Base-by-base conservation (phyloP, 495 filamentous ascomycete species). In the Daldinia concentrica region DNA sequence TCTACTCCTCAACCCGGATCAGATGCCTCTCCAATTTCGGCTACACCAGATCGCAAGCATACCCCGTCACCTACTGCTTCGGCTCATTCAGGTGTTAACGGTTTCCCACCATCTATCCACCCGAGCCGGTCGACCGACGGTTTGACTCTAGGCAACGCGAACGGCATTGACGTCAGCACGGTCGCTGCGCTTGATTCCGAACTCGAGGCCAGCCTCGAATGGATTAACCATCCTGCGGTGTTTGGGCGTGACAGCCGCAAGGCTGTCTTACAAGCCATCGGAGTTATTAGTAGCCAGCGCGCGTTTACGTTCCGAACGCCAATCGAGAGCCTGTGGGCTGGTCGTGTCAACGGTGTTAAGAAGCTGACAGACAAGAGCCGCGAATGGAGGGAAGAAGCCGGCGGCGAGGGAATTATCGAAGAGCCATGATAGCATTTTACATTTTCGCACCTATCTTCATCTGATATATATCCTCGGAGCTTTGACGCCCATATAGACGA, bases 141-240 rank as follows among this genome's bases (percentile, higher is more conserved):
- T 0, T 74, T 83, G 17, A 69, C 78, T n/a, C 71, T 83, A 24
- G 88, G 86, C 0, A 89, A 90, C 7, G 84, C 88, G 7, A 86
- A 89, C 2, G 90, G 91, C 9, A 93, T 98, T 61, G 94, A 97
- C 74, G 74, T 84, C 5, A 81, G 85, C 30, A 95, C 92, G 4
- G 92, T 98, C 74, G 84, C 87, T 19, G 96, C 96, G 4, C 88
- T 99, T 15, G 95, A 98, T 75, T 88, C 91, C 5, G 95, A 98
- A 74, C 86, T 99, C 8, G 92, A 98, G 76, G 85, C 92, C 9
- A 90, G 91, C n/a, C 84, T 99, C n/a, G 95, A 99, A 79, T 99
- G 95, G 95, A 98, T 99, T 77, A 93, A 91, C 73, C 96, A 99
- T 76, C 96, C 95, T 6, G 95, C 95, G 1, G 92, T 98, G 7